A percentile compares a stretch with the other conserved stretches of the same genome.
Evolutionary conservation across 192 early-diverging fungal genomes (phyloP).

Genomic region (Dissophora globulifera): DNA sequence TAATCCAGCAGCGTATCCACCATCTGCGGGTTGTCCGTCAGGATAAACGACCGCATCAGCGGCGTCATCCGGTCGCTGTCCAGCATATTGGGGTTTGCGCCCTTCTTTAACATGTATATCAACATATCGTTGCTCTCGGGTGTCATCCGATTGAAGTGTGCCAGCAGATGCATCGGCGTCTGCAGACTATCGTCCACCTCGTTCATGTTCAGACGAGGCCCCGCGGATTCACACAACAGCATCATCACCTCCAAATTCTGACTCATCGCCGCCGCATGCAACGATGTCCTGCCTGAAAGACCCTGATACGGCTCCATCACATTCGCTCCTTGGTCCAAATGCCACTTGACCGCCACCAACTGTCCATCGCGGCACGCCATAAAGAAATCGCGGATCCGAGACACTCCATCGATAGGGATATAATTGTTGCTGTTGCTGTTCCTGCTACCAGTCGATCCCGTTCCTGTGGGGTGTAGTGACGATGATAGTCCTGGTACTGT

Average conservation of each 20-base stretch:
- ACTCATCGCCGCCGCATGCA: constrained; percentile 49
- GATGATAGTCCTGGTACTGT: neutral
- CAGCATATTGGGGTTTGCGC: constrained; percentile 34
- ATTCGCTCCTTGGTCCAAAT: constrained; percentile 33
- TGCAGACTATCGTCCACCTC: constrained; percentile 43
- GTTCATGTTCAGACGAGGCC: constrained; percentile 28
- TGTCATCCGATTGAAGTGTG: constrained; percentile 26
- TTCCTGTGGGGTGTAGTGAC: neutral
- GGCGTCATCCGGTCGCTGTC: constrained; percentile 45
- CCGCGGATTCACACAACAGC: constrained; percentile 32
- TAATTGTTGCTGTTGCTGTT: constrained; percentile 13
- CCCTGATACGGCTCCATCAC: constrained; percentile 40
- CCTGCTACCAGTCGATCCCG: neutral
- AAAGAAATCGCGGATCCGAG: constrained; percentile 43
- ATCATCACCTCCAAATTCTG: constrained; percentile 40
- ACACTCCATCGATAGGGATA: constrained; percentile 16
- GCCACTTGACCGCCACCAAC: constrained; percentile 42
- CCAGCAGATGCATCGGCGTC: constrained; percentile 42
- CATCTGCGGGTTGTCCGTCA: constrained; percentile 36
- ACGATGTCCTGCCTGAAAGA: constrained; percentile 37
- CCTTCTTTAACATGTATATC: constrained; percentile 43
- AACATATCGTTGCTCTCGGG: neutral
- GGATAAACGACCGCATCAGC: constrained; percentile 36
- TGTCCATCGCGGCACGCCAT: constrained; percentile 20
- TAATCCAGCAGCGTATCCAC: constrained; percentile 45